These are phyloP conservation scores for Aspergillus mulundensis DNA, from an alignment of 495 filamentous ascomycete species.

Conservation along the genomic window DNA sequence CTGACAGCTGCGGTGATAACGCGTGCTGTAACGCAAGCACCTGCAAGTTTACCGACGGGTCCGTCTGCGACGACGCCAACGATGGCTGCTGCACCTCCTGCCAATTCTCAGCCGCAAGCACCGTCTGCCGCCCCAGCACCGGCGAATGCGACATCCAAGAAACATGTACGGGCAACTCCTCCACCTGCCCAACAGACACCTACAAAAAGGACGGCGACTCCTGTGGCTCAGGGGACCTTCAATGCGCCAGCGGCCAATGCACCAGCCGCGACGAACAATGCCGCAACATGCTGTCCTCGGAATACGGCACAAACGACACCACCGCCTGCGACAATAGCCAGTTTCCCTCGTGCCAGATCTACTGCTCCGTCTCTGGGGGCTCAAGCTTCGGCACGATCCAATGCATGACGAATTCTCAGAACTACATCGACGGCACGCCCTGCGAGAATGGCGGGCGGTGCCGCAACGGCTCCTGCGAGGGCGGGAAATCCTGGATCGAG, in stretches of 20 bases:
- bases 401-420: slow-evolving; percentile 76
- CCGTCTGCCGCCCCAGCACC: slow-evolving; percentile 73
- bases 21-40: slow-evolving; percentile 80
- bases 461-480: slow-evolving; percentile 66
- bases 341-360: slow-evolving; percentile 60
- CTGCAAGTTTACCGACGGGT: slow-evolving; percentile 74
- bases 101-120: slow-evolving; percentile 61
- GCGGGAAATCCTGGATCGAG: slow-evolving; percentile 63
- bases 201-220: slow-evolving; percentile 63
- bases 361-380: slow-evolving; percentile 30
- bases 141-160: slow-evolving; percentile 82
- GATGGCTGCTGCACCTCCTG: slow-evolving; percentile 85
- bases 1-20: slow-evolving; percentile 64
- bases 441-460: slow-evolving; percentile 82
- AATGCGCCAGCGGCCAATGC: slow-evolving; percentile 90
- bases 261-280: slow-evolving; percentile 91
- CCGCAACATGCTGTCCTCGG: slow-evolving; percentile 47
- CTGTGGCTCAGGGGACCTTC: slow-evolving; percentile 61
- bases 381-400: slow-evolving; percentile 57
- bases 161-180: slow-evolving; percentile 67
- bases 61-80: slow-evolving; percentile 85
- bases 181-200: slow-evolving; percentile 69
- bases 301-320: slow-evolving; percentile 68
- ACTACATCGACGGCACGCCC: slow-evolving; percentile 89
- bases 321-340: slow-evolving; percentile 64